Evolutionary conservation across 2,329 filamentous ascomycete genomes (phyloP), one percentile per base, ranked within the genome.

Genomic region (Coniochaeta hoffmannii): DNA sequence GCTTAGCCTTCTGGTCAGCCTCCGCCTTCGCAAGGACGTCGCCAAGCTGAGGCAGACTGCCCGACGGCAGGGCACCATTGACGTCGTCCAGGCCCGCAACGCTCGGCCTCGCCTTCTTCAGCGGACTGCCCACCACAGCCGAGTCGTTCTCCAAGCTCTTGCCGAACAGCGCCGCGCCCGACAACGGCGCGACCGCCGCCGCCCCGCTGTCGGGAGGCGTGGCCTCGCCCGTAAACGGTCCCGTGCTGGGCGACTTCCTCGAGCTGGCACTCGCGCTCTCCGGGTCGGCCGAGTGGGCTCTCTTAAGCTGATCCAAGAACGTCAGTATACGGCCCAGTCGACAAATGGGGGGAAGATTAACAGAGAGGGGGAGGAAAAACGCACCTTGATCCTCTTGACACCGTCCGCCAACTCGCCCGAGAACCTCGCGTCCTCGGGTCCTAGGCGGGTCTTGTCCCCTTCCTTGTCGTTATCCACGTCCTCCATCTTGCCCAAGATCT

Each of bases 241-340:
- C 76, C 35, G 72, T 68, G 56, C 70, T 71, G 32, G 76, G 70
- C 55, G 79, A 75, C 56, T 80, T 75, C 50, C 75, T 71, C 53
- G 72, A 75, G 53, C 58, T 62, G 57, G 72, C 65, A 59, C 66
- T 59, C 60, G 68, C 66, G 64, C 76, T 77, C 19, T 87, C 75
- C 11, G 84, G 85, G 53, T 91, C 89, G 36, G 80, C 82, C 10
- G 89, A 92, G 68, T 90, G 88, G 60, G 88, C 86, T 60, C 89
- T 82, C 76, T 93, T 93, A 59, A 93, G 83, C 89, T 92, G 64
- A n/a, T n/a, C n/a, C n/a, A n/a, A n/a, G n/a, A n/a, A n/a, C n/a
- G n/a, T n/a, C 4, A 15, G n/a, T 6, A 5, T 26, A 58, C 73
- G 17, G 24, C 7, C 24, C 32, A 22, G 32, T 8, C 12, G 5